Evolutionary conservation across 2,329 filamentous ascomycete genomes (phyloP).

Genomic region (Seiridium unicorne): DNA sequence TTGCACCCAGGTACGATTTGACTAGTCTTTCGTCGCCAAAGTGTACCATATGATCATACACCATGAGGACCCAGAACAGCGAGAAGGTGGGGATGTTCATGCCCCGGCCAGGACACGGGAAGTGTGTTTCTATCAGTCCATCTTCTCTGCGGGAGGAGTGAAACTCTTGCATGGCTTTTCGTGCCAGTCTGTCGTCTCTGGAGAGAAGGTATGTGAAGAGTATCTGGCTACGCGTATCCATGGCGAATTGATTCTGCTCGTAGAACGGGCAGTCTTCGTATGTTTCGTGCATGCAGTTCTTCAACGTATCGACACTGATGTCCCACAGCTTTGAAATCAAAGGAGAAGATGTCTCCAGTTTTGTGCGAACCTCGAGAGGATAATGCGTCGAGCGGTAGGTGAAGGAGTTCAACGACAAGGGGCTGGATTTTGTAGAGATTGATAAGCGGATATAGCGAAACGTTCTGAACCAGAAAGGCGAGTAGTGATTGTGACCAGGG

Average conservation of each 20-base stretch:
- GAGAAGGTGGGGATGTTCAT: constrained; percentile 30
- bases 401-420: constrained; percentile 6
- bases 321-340: constrained; percentile 24
- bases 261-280: constrained; percentile 34
- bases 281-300: constrained; percentile 33
- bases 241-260: constrained; percentile 31
- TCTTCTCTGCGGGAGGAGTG: constrained; percentile 22
- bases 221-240: constrained; percentile 21
- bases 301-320: constrained; percentile 27
- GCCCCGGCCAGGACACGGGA: constrained; percentile 20
- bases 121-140: constrained; percentile 28
- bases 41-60: constrained; percentile 27
- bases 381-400: constrained; percentile 9
- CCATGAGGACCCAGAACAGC: constrained; percentile 29
- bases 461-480: constrained; percentile 15
- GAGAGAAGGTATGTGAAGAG: constrained; percentile 32
- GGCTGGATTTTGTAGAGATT: constrained; percentile 4
- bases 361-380: constrained; percentile 5
- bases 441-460: constrained; percentile 14
- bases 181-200: constrained; percentile 28
- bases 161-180: constrained; percentile 30
- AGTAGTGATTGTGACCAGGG: constrained; percentile 9
- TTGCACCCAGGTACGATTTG: constrained; percentile 4
- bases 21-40: constrained; percentile 23
- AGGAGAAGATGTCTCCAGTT: neutral